A percentile compares a stretch with the other conserved stretches of the same genome.
These are phyloP conservation scores for Glaciozyma martinii DNA, from an alignment of 768 basidiomycete genomes.

Conservation along the genomic window DNA sequence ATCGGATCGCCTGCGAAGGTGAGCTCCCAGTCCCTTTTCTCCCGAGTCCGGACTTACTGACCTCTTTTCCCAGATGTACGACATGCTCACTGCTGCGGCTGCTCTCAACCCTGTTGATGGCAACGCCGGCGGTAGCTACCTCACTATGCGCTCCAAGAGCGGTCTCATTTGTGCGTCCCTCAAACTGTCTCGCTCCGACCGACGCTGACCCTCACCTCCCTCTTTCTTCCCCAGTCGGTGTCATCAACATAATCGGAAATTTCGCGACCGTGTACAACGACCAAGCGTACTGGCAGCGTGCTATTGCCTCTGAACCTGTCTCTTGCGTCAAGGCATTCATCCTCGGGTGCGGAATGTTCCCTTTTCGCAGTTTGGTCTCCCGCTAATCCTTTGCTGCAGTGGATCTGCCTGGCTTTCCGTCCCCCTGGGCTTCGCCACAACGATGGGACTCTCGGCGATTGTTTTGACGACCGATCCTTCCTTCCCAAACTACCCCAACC, in stretches of 20 bases:
- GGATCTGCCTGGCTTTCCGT: neutral
- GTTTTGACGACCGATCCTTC: neutral
- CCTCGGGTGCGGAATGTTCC: constrained; percentile 76
- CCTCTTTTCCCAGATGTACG: no score
- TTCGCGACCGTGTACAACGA: constrained; percentile 53
- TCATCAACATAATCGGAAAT: no score
- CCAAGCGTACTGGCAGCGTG: constrained; percentile 49
- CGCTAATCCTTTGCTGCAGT: neutral
- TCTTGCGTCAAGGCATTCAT: constrained; percentile 84
- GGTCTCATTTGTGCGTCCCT: constrained; percentile 55
- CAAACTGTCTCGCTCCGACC: neutral
- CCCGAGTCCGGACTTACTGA: no score
- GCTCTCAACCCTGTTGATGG: constrained; percentile 49
- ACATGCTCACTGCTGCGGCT: no score
- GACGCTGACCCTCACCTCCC: no score
- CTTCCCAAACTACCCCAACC: no score
- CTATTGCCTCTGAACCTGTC: constrained; percentile 73
- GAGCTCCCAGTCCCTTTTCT: no score
- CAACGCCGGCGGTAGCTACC: constrained; percentile 76
- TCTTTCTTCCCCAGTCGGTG: no score
- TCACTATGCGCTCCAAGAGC: constrained; percentile 66
- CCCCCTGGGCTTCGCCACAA: constrained; percentile 3
- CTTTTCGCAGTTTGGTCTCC: constrained; percentile 61
- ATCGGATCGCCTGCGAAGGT: constrained; percentile 72
- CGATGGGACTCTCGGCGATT: constrained; percentile 2